Percentiles rank a stretch among this genome's conserved stretches.
phyloP scores from a whole-genome alignment of 2,329 filamentous ascomycete species.

The Fusarium foetens region DNA sequence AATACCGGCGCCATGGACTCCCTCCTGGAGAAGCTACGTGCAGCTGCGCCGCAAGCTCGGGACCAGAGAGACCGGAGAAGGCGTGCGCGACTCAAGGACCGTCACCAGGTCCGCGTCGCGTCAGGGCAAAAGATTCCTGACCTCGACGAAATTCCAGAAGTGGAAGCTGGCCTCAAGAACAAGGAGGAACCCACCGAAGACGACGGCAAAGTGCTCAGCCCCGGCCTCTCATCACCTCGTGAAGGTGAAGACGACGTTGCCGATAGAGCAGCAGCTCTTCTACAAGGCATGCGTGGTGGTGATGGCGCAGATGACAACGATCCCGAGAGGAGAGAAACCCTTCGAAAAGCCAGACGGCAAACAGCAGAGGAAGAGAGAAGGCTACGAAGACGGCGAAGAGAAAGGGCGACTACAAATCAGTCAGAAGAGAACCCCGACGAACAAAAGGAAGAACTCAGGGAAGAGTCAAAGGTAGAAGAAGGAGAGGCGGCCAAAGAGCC shows the following conservation, averaged over 20 bases:
- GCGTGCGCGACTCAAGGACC: conserved; percentile 87
- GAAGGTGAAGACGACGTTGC: conserved; percentile 78
- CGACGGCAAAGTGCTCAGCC: conserved; percentile 63
- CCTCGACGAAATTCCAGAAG: conserved; percentile 68
- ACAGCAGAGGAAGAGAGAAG: conserved; percentile 83
- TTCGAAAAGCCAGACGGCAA: conserved; percentile 71
- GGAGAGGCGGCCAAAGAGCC: conserved; percentile 25
- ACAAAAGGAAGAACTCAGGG: conserved; percentile 37
- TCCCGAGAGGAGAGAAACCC: conserved; percentile 65
- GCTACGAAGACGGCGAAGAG: conserved; percentile 72
- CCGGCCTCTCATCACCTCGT: conserved; percentile 57
- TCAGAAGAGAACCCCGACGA: conserved; percentile 43
- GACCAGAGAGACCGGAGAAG: conserved; percentile 90
- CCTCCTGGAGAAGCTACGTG: conserved; percentile 91
- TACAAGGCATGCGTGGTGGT: conserved; percentile 83
- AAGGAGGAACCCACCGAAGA: conserved; percentile 55
- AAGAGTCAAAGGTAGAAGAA: conserved; percentile 20
- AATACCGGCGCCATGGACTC: conserved; percentile 95
- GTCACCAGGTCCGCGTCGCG: conserved; percentile 88
- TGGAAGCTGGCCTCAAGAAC: conserved; percentile 55
- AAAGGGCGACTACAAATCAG: conserved; percentile 61
- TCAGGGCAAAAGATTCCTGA: conserved; percentile 89
- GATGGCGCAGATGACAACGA: conserved; percentile 65
- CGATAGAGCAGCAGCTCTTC: conserved; percentile 81
- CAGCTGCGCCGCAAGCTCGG: conserved; percentile 87